These are phyloP conservation scores for Funneliformis mosseae DNA, from an alignment of 192 early-diverging fungal genomes.

Conservation along the genomic window DNA sequence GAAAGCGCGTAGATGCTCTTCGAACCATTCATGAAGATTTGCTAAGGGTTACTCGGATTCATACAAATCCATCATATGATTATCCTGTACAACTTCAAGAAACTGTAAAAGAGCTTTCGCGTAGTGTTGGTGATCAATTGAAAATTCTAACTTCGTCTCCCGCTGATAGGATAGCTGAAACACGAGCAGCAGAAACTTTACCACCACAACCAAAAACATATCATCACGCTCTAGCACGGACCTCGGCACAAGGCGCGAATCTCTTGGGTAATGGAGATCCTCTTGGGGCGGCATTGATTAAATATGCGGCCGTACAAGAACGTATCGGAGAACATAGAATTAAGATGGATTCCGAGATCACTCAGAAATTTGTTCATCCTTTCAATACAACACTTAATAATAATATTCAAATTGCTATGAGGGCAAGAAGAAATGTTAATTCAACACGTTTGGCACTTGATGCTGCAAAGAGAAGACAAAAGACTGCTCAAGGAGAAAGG, in stretches of 20 bases:
- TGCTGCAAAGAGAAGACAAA: conserved; percentile 77
- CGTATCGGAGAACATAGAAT: conserved; percentile 81
- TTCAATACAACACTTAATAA: conserved; percentile 70
- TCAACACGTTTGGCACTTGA: conserved; percentile 84
- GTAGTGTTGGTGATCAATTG: conserved; percentile 65
- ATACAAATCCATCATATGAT: conserved; percentile 74
- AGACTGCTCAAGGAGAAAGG: conserved; percentile 68
- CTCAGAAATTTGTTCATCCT: conserved; percentile 76
- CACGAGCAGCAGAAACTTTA: conserved; percentile 37
- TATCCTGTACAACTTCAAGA: conserved; percentile 72
- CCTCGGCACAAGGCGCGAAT: conserved; percentile 67
- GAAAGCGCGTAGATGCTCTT: conserved; percentile 77
- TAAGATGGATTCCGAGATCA: conserved; percentile 73
- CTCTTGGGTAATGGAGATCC: conserved; percentile 80
- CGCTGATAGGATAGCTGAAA: conserved; percentile 49
- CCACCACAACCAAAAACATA: conserved; percentile 58
- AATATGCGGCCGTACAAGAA: conserved; percentile 85
- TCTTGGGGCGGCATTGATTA: conserved; percentile 81
- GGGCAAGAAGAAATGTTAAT: conserved; percentile 83
- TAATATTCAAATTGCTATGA: conserved; percentile 79
- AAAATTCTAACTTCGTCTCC: conserved; percentile 56
- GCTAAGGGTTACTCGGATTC: conserved; percentile 73
- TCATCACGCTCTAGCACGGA: conserved; percentile 75
- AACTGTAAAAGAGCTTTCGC: conserved; percentile 71
- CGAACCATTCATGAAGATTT: conserved; percentile 70